Conservation (phyloP, 345 rosid species). For the Nasturtium officinale region DNA sequence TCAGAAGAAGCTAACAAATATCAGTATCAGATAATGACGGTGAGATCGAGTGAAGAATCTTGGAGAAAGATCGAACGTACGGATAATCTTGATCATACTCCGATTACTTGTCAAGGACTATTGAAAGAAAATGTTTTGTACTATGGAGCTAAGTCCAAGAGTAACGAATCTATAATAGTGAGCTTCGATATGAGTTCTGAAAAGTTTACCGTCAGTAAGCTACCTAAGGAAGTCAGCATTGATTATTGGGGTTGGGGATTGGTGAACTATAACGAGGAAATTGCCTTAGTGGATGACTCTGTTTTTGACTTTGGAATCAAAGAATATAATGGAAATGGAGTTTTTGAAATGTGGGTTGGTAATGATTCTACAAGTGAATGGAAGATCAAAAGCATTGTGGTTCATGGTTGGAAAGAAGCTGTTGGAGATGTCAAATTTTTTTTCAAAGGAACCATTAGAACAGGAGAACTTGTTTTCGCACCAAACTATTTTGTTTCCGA, state of each 20-base stretch:
- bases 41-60: neutral
- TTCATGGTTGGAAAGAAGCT: neutral
- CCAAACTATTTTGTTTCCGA: neutral
- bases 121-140: constrained; percentile 2
- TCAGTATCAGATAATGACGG: neutral
- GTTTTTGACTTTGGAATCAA: too few relatives aligned
- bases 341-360: neutral
- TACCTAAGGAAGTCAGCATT: neutral
- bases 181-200: neutral
- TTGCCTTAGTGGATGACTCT: neutral
- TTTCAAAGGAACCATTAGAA: constrained; percentile 4
- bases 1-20: too few relatives aligned
- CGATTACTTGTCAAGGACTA: neutral
- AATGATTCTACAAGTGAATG: too few relatives aligned
- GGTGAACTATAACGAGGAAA: neutral
- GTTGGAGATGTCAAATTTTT: neutral
- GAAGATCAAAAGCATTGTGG: neutral
- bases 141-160: neutral
- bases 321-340: too few relatives aligned
- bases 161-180: neutral
- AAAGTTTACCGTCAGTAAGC: neutral
- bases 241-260: neutral
- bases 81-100: neutral
- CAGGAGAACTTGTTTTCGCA: neutral
- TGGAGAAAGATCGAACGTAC: neutral